A percentile compares a stretch with the other conserved stretches of the same genome.
phyloP scores from a whole-genome alignment of 139 green algal species.

The Chlamydomonas schloesseri region DNA sequence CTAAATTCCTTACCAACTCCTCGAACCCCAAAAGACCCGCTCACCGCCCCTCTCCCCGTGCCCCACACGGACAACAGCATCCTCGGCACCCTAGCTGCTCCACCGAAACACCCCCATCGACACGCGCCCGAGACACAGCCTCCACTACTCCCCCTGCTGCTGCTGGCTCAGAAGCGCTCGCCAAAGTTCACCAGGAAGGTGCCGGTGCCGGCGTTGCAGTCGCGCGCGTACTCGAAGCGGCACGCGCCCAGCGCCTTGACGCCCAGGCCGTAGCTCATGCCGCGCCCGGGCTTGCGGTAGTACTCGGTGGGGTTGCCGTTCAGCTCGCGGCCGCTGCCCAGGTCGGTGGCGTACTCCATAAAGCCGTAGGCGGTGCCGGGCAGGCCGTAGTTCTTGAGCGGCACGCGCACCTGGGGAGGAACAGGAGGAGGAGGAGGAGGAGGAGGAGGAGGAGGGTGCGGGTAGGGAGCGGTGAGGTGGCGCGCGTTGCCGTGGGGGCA shows the following conservation, averaged over 20 bases:
- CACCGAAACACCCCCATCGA: no score
- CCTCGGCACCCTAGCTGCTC: no score
- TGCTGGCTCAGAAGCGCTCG: conserved; percentile 93
- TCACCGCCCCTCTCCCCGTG: no score
- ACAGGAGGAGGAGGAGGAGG: no score
- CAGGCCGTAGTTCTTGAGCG: conserved; percentile 62
- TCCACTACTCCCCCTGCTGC: no score
- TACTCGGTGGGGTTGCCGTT: conserved; percentile 92
- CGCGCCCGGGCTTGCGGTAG: conserved; percentile 88
- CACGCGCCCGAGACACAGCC: no score
- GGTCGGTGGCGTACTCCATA: conserved; percentile 88
- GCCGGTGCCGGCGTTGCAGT: conserved; percentile 88
- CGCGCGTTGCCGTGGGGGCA: no score
- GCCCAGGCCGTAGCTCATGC: conserved; percentile 84
- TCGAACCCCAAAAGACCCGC: no score
- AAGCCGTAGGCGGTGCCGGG: conserved; percentile 89
- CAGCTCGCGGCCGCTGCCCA: conserved; percentile 69
- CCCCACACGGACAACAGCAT: no score
- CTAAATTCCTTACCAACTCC: no score
- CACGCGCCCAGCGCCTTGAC: conserved; percentile 85
- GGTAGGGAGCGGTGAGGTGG: no score
- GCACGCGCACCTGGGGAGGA: conserved; percentile 61
- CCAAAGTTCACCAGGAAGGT: conserved; percentile 89
- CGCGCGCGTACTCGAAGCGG: conserved; percentile 85
- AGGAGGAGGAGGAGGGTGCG: conserved; percentile 28